Conservation (phyloP, 441 rosid genomes). For the Bruguiera hainesii region DNA sequence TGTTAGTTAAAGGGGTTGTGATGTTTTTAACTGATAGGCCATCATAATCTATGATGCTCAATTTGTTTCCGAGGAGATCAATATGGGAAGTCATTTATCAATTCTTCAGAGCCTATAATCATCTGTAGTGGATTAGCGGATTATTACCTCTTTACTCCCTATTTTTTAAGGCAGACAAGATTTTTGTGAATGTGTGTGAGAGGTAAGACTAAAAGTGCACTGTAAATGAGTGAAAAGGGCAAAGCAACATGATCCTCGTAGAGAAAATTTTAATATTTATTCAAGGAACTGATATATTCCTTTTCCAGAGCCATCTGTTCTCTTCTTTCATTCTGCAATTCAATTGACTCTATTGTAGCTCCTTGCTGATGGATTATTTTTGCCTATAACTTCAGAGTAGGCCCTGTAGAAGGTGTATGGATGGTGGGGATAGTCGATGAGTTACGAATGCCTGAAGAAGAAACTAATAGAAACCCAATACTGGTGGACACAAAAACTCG, state of each 20-base stretch:
- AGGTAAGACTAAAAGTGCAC: no score
- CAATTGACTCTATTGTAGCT: slow-evolving; percentile 2
- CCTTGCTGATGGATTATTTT: slow-evolving; percentile 18
- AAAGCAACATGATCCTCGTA: not conserved
- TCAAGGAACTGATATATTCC: not conserved
- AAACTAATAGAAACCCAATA: slow-evolving; percentile 37
- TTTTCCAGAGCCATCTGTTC: not conserved
- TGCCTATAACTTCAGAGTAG: slow-evolving; percentile 46
- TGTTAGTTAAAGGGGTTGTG: slow-evolving; percentile 4
- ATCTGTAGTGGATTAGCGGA: not conserved
- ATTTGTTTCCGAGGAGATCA: slow-evolving; percentile 4
- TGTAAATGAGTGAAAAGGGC: not conserved
- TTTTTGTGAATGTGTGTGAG: no score
- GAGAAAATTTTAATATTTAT: not conserved
- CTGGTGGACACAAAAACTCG: slow-evolving; percentile 79
- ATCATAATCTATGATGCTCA: not conserved
- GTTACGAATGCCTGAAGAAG: slow-evolving; percentile 44
- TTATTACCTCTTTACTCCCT: no score
- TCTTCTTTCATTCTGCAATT: not conserved
- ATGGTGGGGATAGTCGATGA: slow-evolving; percentile 76
- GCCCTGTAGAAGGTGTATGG: slow-evolving; percentile 63
- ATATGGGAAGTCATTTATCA: not conserved
- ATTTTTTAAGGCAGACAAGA: no score
- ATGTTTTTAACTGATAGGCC: slow-evolving; percentile 12
- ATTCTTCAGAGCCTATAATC: slow-evolving; percentile 1